Percentiles rank a stretch among this genome's conserved stretches.
These are phyloP conservation scores for Prunus fruticosa DNA, from an alignment of 306 rosid genomes.

Conservation along the genomic window DNA sequence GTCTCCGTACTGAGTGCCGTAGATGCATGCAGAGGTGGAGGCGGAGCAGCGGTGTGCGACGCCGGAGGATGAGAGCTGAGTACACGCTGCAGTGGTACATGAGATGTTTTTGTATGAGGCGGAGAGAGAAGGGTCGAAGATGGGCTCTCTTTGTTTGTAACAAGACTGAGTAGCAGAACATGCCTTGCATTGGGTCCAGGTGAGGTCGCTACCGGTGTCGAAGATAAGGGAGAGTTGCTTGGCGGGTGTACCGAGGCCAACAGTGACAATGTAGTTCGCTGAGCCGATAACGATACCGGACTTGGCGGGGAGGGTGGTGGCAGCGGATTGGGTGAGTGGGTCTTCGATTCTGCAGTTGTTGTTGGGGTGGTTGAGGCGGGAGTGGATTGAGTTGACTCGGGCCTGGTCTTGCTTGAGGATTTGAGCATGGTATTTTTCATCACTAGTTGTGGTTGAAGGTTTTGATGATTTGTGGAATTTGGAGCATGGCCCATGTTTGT, in stretches of 20 bases:
- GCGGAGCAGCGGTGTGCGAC: conserved; percentile 22
- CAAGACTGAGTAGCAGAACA: neutral
- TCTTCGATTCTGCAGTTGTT: no score
- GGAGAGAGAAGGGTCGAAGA: neutral
- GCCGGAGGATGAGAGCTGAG: neutral
- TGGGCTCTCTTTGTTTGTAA: neutral
- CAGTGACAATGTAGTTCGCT: neutral
- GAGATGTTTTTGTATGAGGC: neutral
- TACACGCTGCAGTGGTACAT: neutral
- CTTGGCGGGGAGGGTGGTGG: neutral
- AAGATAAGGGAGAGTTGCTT: neutral
- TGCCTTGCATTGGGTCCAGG: neutral
- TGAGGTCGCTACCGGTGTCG: neutral
- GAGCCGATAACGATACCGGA: neutral
- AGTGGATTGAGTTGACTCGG: neutral
- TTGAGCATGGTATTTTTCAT: neutral
- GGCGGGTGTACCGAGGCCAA: neutral
- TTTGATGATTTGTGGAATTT: neutral
- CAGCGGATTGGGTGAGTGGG: neutral
- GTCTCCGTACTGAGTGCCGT: conserved; percentile 48
- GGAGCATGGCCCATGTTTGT: neutral
- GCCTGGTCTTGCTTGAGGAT: neutral
- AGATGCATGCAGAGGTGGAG: conserved; percentile 32
- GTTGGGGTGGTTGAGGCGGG: neutral
- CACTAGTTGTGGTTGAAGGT: neutral